Evolutionary conservation across 768 basidiomycete genomes (phyloP), one percentile per base, ranked within the genome.

Genomic region (Termitomyces sp.): DNA sequence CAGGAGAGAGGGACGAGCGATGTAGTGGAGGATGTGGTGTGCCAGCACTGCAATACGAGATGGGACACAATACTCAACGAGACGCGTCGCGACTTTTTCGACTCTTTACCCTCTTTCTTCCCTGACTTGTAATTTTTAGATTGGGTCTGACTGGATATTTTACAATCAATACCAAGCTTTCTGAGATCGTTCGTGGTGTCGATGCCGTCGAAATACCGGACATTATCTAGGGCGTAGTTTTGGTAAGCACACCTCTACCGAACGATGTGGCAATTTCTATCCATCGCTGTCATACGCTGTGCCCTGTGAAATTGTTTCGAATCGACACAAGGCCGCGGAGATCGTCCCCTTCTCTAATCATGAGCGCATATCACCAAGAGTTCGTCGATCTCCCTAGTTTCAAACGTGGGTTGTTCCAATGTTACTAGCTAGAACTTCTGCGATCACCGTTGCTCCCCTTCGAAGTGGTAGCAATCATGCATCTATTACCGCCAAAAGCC

Each of bases 11-110:
- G 66, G 12, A 67, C 64, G 30, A 65, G 59, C 32, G 59, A 64
- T 37, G 33, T 57, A 34, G 59, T 67, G 47, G 66, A 67, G 53
- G 64, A 64, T 55, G 66, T 46, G 13, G 66, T 67, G 30, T 67
- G 66, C 40, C 57, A 61, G 22, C 62, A 65, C 36, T 67, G 66
- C 55, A 67, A 67, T 55, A 34, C 49, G 43, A 64, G 64, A 61
- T 67, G 66, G 66, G 66, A 67, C 40, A 54, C 64, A 32, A 53
- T 67, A 34, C 46, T 67, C 36, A 56, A 60, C 40, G 64, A 67
- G 49, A 59, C 66, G 20, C 62, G 66, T 52, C 62, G 61, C 42
- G 66, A 65, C 37, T 67, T 67, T 42, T 67, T 67, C 43, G 57
- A 65, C 39, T 62, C 64, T 40, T 39, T 67, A 34, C 36, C 66